Conservation (phyloP, 805 yeast species). For the Metschnikowia lochheadii region DNA sequence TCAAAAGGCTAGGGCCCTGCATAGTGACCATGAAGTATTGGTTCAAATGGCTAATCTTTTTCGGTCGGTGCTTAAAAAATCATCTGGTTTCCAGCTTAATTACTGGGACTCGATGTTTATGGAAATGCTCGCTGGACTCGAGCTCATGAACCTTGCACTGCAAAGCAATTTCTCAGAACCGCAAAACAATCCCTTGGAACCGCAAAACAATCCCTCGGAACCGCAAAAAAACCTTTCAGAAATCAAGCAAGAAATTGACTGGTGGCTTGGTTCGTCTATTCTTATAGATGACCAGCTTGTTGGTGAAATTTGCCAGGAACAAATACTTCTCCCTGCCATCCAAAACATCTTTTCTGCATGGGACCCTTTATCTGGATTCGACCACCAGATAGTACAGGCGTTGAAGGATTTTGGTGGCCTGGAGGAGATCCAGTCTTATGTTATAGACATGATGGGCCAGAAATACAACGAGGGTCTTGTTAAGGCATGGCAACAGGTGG, state of each 20-base stretch:
- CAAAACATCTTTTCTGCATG: background rate
- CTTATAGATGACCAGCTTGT: constrained; percentile 10
- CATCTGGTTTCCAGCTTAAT: constrained; percentile 3
- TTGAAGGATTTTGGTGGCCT: constrained; percentile 6
- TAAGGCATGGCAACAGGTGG: background rate
- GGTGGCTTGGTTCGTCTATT: constrained; percentile 15
- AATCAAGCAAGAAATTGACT: constrained; percentile 5
- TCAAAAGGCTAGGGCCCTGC: background rate
- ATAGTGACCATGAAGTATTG: background rate
- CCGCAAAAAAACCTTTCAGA: background rate
- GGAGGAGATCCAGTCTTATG: background rate
- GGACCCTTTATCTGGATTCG: constrained; percentile 7
- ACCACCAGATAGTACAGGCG: constrained; percentile 5
- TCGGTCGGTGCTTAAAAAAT: background rate
- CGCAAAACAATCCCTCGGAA: too few relatives aligned
- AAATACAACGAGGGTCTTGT: constrained; percentile 2
- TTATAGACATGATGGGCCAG: constrained; percentile 6
- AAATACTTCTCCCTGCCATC: constrained; percentile 7
- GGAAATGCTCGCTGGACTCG: constrained; percentile 1
- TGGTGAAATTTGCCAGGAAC: constrained; percentile 7
- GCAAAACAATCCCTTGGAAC: too few relatives aligned
- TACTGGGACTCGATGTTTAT: constrained; percentile 13
- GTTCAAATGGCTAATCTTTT: constrained; percentile 10
- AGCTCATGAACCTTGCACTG: background rate
- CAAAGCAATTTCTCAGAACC: too few relatives aligned